Conservation (phyloP, 768 basidiomycete species). For the Pulveroboletus sp. region DNA sequence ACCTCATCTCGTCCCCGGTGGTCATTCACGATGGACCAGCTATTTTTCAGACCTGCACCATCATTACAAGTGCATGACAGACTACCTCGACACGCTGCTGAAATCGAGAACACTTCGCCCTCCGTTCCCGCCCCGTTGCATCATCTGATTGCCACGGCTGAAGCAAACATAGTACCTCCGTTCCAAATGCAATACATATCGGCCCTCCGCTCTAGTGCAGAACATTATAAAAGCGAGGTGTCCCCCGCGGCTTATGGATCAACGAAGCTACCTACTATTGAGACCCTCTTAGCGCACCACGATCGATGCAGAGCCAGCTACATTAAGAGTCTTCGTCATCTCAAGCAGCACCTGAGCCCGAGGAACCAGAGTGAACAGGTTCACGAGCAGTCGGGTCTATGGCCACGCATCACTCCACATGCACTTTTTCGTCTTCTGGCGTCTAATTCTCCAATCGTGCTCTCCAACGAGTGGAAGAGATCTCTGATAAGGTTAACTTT, state of each 20-base stretch:
- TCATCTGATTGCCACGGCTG: slow-evolving; percentile 2
- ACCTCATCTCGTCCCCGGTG: neutral
- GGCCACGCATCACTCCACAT: slow-evolving; percentile 35
- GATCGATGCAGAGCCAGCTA: slow-evolving; percentile 5
- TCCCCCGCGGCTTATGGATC: neutral
- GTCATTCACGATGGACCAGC: neutral
- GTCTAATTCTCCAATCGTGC: slow-evolving; percentile 12
- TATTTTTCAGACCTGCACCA: slow-evolving; percentile 9
- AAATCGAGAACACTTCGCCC: neutral
- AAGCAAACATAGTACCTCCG: slow-evolving; percentile 2
- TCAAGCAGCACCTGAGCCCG: slow-evolving; percentile 13
- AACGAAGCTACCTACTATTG: neutral
- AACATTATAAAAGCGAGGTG: slow-evolving; percentile 3
- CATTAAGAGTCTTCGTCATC: neutral
- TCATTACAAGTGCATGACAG: neutral
- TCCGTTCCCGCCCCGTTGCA: neutral
- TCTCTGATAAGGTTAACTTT: slow-evolving; percentile 29
- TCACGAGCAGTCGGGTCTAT: slow-evolving; percentile 24
- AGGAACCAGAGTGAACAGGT: slow-evolving; percentile 14
- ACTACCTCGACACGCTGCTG: neutral
- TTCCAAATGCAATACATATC: slow-evolving; percentile 12
- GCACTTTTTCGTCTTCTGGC: slow-evolving; percentile 31
- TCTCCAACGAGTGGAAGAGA: slow-evolving; percentile 28
- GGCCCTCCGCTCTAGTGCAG: slow-evolving; percentile 5
- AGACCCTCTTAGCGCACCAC: slow-evolving; percentile 10